Conservation (phyloP, 2,329 filamentous ascomycete species). For the Thyridium curvatum region DNA sequence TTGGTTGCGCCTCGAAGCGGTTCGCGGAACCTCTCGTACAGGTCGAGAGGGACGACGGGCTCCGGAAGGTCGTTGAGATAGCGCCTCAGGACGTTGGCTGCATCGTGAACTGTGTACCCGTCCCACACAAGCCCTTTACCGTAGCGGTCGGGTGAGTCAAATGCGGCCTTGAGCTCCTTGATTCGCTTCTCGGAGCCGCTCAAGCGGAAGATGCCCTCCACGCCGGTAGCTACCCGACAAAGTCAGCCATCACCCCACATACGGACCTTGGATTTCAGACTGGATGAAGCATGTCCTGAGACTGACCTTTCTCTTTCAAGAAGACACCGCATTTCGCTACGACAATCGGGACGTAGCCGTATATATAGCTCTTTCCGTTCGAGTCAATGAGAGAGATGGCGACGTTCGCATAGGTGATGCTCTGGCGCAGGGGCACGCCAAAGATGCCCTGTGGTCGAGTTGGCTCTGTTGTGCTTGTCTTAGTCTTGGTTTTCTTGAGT, state of each 20-base stretch:
- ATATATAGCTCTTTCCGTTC: conserved; percentile 91
- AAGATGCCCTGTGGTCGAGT: conserved; percentile 70
- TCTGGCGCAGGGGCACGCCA: conserved; percentile 85
- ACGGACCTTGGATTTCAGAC: too few species aligned
- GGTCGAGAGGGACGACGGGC: conserved; percentile 88
- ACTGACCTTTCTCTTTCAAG: conserved; percentile 90
- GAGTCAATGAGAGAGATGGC: conserved; percentile 94
- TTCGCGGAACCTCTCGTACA: conserved; percentile 86
- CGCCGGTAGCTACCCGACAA: conserved; percentile 66
- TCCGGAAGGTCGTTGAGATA: conserved; percentile 96
- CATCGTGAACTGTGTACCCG: conserved; percentile 97
- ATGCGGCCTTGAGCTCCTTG: conserved; percentile 87
- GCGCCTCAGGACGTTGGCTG: conserved; percentile 88
- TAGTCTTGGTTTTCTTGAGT: conserved; percentile 2
- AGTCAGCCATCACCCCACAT: conserved; percentile 11
- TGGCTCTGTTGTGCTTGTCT: conserved; percentile 29
- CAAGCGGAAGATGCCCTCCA: conserved; percentile 94
- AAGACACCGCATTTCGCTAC: conserved; percentile 98
- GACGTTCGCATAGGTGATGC: conserved; percentile 96
- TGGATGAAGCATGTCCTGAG: too few species aligned
- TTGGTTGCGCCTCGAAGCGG: conserved; percentile 68
- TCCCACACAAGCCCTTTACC: conserved; percentile 97
- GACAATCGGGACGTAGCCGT: conserved; percentile 96
- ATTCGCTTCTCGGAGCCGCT: conserved; percentile 97
- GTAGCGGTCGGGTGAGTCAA: conserved; percentile 91